Evolutionary conservation across 2,329 filamentous ascomycete genomes (phyloP).

Genomic region (Aspergillus tanneri): DNA sequence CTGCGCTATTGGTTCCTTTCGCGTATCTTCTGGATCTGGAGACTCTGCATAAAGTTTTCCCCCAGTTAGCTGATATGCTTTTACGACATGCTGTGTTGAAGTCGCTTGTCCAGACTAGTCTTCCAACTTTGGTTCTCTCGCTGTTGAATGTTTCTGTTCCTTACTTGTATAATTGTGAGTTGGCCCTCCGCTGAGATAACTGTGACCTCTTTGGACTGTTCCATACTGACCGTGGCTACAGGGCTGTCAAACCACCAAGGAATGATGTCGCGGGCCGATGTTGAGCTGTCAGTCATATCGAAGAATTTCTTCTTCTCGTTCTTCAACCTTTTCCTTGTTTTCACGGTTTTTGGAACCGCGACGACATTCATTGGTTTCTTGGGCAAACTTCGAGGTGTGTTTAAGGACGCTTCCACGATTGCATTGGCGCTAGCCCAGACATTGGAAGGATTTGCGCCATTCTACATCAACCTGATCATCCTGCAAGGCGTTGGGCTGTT

Average conservation of each 20-base stretch:
- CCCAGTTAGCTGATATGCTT: slow-evolving; percentile 66
- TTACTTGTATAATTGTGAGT: slow-evolving; percentile 83
- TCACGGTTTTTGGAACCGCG: slow-evolving; percentile 81
- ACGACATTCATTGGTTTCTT: slow-evolving; percentile 69
- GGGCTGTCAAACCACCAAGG: slow-evolving; percentile 84
- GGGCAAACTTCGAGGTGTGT: slow-evolving; percentile 64
- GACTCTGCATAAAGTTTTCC: slow-evolving; percentile 71
- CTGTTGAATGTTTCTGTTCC: slow-evolving; percentile 86
- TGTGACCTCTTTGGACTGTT: background rate
- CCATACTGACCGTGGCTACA: slow-evolving; percentile 26
- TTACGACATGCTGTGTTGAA: slow-evolving; percentile 66
- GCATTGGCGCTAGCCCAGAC: slow-evolving; percentile 73
- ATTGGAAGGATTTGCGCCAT: slow-evolving; percentile 71
- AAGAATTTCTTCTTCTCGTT: slow-evolving; percentile 99
- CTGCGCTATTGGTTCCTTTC: slow-evolving; percentile 74
- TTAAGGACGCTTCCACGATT: slow-evolving; percentile 76
- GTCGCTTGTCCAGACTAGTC: slow-evolving; percentile 78
- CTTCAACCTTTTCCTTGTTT: slow-evolving; percentile 97
- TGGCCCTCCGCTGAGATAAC: background rate
- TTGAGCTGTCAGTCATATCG: slow-evolving; percentile 90
- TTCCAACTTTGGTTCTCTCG: slow-evolving; percentile 82
- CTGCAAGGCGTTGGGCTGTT: slow-evolving; percentile 91
- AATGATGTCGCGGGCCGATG: slow-evolving; percentile 90
- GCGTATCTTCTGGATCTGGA: slow-evolving; percentile 79
- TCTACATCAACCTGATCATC: slow-evolving; percentile 93